Conservation (phyloP, 805 yeast genomes). For the Ogataea paraovalis region DNA sequence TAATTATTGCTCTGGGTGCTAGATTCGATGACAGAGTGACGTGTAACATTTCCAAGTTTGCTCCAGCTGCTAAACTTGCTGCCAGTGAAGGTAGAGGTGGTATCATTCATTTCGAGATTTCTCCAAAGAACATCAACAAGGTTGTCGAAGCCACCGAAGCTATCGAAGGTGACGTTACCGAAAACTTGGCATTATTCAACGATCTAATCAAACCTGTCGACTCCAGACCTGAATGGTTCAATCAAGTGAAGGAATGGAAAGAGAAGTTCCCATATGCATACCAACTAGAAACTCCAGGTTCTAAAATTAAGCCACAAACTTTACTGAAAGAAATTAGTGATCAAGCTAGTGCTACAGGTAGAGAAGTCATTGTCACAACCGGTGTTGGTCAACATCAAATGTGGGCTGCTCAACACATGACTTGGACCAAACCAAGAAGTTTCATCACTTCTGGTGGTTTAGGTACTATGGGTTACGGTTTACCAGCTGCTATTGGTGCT, state of each 20-base stretch:
- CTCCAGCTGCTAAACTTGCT: slow-evolving; percentile 89
- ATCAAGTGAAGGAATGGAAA: slow-evolving; percentile 75
- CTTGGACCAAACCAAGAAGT: slow-evolving; percentile 89
- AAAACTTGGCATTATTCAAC: slow-evolving; percentile 66
- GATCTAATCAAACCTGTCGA: slow-evolving; percentile 64
- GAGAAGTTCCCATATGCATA: slow-evolving; percentile 80
- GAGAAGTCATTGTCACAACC: slow-evolving; percentile 85
- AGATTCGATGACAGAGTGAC: slow-evolving; percentile 99
- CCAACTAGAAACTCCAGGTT: slow-evolving; percentile 73
- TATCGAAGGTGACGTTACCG: slow-evolving; percentile 91
- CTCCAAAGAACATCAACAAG: slow-evolving; percentile 96
- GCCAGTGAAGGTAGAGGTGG: slow-evolving; percentile 90
- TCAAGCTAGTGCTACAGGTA: slow-evolving; percentile 58
- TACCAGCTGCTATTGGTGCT: slow-evolving; percentile 98
- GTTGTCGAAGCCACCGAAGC: slow-evolving; percentile 96
- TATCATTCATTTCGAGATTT: slow-evolving; percentile 91
- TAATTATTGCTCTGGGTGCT: slow-evolving; percentile 92
- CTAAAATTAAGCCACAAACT: slow-evolving; percentile 89
- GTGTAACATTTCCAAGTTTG: slow-evolving; percentile 77
- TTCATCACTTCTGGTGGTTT: slow-evolving; percentile 98
- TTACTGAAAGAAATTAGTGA: slow-evolving; percentile 73
- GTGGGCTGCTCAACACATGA: slow-evolving; percentile 99
- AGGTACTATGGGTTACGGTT: slow-evolving; percentile 98
- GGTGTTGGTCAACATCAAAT: slow-evolving; percentile 99
- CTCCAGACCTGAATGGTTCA: slow-evolving; percentile 78